These are phyloP conservation scores for Aspergillus spinulosporus DNA, from an alignment of 2,329 filamentous ascomycete species.

Conservation along the genomic window DNA sequence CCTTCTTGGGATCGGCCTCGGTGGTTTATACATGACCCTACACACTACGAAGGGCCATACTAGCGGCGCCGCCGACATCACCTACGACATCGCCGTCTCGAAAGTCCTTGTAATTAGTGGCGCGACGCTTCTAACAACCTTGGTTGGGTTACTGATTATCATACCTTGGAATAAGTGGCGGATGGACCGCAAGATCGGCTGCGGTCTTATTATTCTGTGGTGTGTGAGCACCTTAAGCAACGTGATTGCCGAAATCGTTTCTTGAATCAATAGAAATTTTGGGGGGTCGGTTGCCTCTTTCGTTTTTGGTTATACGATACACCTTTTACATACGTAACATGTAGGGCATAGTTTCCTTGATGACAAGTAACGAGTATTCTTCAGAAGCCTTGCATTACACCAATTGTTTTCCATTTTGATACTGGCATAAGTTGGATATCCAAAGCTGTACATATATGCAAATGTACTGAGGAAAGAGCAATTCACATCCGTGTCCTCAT, in stretches of 20 bases:
- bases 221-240: conserved; percentile 75
- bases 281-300: background rate
- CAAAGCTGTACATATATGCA: no score
- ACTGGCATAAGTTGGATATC: background rate
- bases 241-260: conserved; percentile 69
- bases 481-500: no score
- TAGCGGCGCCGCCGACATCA: conserved; percentile 38
- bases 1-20: conserved; percentile 87
- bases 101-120: conserved; percentile 83
- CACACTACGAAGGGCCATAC: conserved; percentile 39
- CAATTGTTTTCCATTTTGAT: background rate
- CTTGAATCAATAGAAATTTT: conserved; percentile 17
- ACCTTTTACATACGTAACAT: background rate
- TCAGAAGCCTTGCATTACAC: background rate
- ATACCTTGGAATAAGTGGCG: conserved; percentile 86
- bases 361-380: background rate
- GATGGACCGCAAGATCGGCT: conserved; percentile 79
- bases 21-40: conserved; percentile 84
- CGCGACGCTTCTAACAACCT: conserved; percentile 74
- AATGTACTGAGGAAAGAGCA: no score
- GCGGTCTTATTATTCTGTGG: conserved; percentile 79
- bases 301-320: background rate
- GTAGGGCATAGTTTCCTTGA: background rate
- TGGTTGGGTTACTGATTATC: conserved; percentile 73
- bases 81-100: conserved; percentile 81